Evolutionary conservation across 1,284 basidiomycete genomes (phyloP).

Genomic region (Gomphus bonarii): DNA sequence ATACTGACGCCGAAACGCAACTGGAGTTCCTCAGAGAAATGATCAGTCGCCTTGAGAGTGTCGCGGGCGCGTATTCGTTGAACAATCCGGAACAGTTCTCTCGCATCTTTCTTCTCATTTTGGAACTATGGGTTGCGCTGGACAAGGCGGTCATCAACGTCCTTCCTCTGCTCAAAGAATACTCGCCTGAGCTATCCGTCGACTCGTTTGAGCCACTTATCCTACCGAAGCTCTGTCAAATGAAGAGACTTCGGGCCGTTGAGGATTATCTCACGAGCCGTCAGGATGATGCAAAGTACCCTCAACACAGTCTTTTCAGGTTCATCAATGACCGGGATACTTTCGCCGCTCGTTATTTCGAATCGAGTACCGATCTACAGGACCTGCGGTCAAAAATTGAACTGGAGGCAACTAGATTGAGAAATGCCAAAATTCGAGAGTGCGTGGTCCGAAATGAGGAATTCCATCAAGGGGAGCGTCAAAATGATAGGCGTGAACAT

Average conservation of each 20-base stretch:
- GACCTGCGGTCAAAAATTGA: slow-evolving; percentile 22
- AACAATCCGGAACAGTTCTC: slow-evolving; percentile 32
- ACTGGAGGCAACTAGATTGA: slow-evolving; percentile 13
- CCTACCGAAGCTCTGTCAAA: slow-evolving; percentile 21
- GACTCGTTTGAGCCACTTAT: slow-evolving; percentile 29
- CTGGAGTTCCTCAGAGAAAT: not conserved
- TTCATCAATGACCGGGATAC: slow-evolving; percentile 4
- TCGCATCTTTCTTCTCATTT: slow-evolving; percentile 29
- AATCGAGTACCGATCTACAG: slow-evolving; percentile 14
- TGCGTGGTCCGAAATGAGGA: slow-evolving; percentile 15
- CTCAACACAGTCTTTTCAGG: slow-evolving; percentile 18
- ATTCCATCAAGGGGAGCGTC: slow-evolving; percentile 14
- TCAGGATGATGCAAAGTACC: slow-evolving; percentile 12
- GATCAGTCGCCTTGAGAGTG: not conserved
- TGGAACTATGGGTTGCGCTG: slow-evolving; percentile 35
- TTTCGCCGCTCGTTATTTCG: slow-evolving; percentile 25
- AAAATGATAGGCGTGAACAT: slow-evolving; percentile 10
- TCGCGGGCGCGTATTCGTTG: not conserved
- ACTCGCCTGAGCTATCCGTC: slow-evolving; percentile 33
- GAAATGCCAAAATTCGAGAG: slow-evolving; percentile 17
- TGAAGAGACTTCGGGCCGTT: slow-evolving; percentile 21
- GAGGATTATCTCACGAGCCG: slow-evolving; percentile 24
- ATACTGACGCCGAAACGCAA: not conserved
- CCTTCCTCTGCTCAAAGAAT: slow-evolving; percentile 28
- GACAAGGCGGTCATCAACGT: slow-evolving; percentile 27